Percentiles rank a stretch among this genome's conserved stretches.
These are phyloP conservation scores for Cajanus cajan DNA, from an alignment of 306 rosid genomes.

Conservation along the genomic window DNA sequence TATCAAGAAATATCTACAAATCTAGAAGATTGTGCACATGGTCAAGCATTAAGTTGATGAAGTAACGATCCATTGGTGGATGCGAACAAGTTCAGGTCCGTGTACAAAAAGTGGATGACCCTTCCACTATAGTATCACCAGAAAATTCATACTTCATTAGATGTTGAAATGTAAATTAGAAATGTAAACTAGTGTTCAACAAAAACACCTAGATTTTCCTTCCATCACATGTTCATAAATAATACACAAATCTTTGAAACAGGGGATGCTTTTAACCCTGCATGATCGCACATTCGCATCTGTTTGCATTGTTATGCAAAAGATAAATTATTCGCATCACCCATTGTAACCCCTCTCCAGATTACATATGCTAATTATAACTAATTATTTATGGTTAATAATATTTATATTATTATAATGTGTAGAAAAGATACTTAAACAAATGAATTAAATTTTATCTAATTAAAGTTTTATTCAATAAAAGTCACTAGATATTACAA, in stretches of 20 bases:
- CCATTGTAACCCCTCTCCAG: too few relatives aligned
- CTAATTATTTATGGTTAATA: too few relatives aligned
- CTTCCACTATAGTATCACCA: constrained; percentile 43
- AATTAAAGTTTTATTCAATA: too few relatives aligned
- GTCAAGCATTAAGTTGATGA: constrained; percentile 65
- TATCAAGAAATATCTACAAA: too few relatives aligned
- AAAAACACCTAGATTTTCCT: constrained; percentile 44
- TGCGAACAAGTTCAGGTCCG: constrained; percentile 75
- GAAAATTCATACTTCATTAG: constrained; percentile 32
- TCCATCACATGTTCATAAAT: constrained; percentile 50
- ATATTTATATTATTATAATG: too few relatives aligned
- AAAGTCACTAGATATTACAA: too few relatives aligned
- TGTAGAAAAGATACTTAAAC: too few relatives aligned
- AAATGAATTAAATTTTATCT: too few relatives aligned
- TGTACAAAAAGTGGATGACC: constrained; percentile 26
- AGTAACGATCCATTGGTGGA: constrained; percentile 69
- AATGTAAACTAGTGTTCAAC: not conserved
- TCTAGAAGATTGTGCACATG: constrained; percentile 68
- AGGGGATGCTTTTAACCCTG: constrained; percentile 67
- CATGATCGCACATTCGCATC: constrained; percentile 55
- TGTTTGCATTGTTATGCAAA: constrained; percentile 41
- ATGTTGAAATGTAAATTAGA: constrained; percentile 15
- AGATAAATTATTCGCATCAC: constrained; percentile 21
- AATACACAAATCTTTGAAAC: constrained; percentile 49
- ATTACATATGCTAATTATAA: too few relatives aligned